Evolutionary conservation across 1,284 basidiomycete genomes (phyloP), one percentile per base, ranked within the genome.

Genomic region (Erythrobasidium hasegawianum): DNA sequence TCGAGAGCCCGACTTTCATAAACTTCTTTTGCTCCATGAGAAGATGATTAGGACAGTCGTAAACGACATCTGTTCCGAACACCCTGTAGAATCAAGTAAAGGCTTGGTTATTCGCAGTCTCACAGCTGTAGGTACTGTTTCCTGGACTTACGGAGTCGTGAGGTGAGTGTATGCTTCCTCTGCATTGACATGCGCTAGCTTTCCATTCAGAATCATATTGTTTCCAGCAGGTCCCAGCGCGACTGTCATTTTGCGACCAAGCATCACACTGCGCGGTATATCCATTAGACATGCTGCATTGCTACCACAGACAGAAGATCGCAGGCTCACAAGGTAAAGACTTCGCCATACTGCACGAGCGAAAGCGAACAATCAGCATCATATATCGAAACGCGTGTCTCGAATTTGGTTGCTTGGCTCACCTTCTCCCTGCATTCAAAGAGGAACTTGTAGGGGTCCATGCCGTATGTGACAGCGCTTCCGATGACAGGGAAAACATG

Each of bases 11-110:
- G 71, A 58, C 53, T 59, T 79, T 79, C 70, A 81, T 81, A 72
- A 98, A 97, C 78, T 89, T 90, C 83, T 99, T 99, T 79, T 99
- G 96, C 77, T 99, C 94, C 95, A 99, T 98, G 77, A 99, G 87
- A 58, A 91, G 82, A 64, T 93, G 88, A 78, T 98, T 98, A 33
- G 96, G 95, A 64, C 92, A 87, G 76, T 97, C 95, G 78, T 98
- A 98, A 3, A 97, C 95, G 53, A 98, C 96, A 60, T 92, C 93
- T 76, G 93, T 93, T 61, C 96, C 96, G 74, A 99, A 99, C 9
- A 80, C 73, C 9, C 73, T 72, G 62, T 24, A 5, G n/a, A n/a
- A 9, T 24, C 33, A 33, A 5, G 11, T 33, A 33, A 33, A 33
- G 33, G 33, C 33, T 14, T 16, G 39, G 13, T 53, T 18, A 40